Evolutionary conservation across 2,329 filamentous ascomycete species (phyloP).

Genomic region (Fusarium ambrosium): DNA sequence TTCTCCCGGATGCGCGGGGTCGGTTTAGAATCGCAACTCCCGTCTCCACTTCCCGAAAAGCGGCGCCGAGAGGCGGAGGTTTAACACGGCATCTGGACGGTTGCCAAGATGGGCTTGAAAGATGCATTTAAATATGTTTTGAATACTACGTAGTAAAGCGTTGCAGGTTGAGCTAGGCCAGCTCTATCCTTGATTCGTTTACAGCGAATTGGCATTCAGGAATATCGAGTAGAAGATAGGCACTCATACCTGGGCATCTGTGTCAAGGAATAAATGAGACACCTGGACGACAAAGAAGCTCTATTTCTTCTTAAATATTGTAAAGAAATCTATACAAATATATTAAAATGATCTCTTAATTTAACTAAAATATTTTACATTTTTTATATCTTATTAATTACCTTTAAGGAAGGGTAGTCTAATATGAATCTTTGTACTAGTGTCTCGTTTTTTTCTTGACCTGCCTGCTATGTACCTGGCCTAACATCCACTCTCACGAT

Average conservation of each 20-base stretch:
- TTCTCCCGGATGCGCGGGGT: constrained; percentile 48
- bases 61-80: constrained; percentile 38
- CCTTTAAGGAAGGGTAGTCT: no score
- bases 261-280: no score
- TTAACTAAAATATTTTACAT: no score
- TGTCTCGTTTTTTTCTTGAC: no score
- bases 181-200: background rate
- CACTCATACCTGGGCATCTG: background rate
- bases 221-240: background rate
- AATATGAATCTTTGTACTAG: no score
- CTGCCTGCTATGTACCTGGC: no score
- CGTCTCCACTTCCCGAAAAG: constrained; percentile 47
- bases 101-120: background rate
- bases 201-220: background rate
- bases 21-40: constrained; percentile 41
- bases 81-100: constrained; percentile 23
- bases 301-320: no score
- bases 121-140: background rate
- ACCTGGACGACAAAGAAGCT: no score
- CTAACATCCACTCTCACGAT: background rate
- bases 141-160: no score
- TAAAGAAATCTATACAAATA: no score
- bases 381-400: no score
- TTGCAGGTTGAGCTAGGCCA: background rate
- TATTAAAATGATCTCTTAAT: no score